A percentile compares a stretch with the other conserved stretches of the same genome.
phyloP scores from a whole-genome alignment of 2,329 filamentous ascomycete genomes.

The Colletotrichum sp. region DNA sequence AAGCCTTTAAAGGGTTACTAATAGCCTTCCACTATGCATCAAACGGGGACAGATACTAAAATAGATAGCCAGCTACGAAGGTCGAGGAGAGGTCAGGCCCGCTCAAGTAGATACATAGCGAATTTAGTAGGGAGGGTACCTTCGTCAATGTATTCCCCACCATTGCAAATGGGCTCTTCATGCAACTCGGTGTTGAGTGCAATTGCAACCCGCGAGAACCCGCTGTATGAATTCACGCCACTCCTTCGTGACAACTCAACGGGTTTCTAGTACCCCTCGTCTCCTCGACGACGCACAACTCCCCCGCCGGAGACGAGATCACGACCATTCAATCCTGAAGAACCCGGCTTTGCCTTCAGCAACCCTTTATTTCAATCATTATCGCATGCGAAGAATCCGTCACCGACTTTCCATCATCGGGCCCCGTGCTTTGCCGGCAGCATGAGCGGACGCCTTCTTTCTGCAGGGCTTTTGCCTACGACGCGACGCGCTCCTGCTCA shows the following conservation, averaged over 20 bases:
- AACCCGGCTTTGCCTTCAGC: not conserved
- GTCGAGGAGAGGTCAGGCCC: not conserved
- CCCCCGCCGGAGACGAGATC: not conserved
- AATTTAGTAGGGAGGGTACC: not conserved
- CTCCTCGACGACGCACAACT: not conserved
- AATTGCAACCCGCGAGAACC: slow-evolving; percentile 5
- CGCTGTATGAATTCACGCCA: not conserved
- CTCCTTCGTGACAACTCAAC: slow-evolving; percentile 3
- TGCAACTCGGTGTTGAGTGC: not conserved
- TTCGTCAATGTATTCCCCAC: slow-evolving; percentile 12
- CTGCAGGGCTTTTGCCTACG: slow-evolving; percentile 72
- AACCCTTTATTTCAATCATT: not conserved
- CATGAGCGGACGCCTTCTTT: slow-evolving; percentile 79
- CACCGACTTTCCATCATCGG: not conserved
- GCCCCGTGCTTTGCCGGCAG: slow-evolving; percentile 30
- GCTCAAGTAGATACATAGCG: not conserved
- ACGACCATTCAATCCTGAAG: not conserved
- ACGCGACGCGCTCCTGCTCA: slow-evolving; percentile 64
- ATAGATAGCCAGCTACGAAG: not conserved
- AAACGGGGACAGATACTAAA: not conserved
- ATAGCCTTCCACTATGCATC: not conserved
- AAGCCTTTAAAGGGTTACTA: not conserved
- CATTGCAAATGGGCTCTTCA: slow-evolving; percentile 15
- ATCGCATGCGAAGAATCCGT: slow-evolving; percentile 3
- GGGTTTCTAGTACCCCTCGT: not conserved